A percentile compares a stretch with the other conserved stretches of the same genome.
Evolutionary conservation across 73 alveolate species (phyloP).

Genomic region (Tetrahymena malaccensis): DNA sequence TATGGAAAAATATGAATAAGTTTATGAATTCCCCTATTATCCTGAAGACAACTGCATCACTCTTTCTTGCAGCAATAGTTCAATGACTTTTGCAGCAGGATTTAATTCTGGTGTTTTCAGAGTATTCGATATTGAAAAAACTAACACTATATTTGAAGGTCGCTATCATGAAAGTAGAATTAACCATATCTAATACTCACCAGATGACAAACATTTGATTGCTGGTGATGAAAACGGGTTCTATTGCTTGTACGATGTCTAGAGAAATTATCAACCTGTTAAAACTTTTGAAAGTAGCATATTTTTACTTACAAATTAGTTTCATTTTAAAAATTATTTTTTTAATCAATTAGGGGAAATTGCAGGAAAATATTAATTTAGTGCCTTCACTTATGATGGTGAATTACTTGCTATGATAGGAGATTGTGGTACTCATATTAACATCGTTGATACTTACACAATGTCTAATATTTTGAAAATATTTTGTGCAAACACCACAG

Average conservation of each 20-base stretch:
- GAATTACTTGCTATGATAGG: conserved; percentile 16
- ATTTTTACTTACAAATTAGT: conserved; percentile 21
- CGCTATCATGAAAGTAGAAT: conserved; percentile 54
- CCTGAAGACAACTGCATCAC: conserved; percentile 54
- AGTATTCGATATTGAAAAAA: conserved; percentile 70
- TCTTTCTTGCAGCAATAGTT: conserved; percentile 53
- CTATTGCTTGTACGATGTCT: conserved; percentile 54
- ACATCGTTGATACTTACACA: conserved; percentile 24
- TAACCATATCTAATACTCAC: conserved; percentile 40
- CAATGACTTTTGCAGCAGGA: conserved; percentile 65
- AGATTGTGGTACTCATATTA: conserved; percentile 6
- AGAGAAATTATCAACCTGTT: conserved; percentile 66
- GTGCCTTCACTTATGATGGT: conserved; percentile 29
- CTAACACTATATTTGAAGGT: conserved; percentile 61
- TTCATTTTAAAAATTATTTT: neutral
- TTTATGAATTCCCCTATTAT: conserved; percentile 70
- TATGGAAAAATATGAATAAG: conserved; percentile 53
- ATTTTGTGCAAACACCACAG: neutral
- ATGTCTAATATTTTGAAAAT: conserved; percentile 9
- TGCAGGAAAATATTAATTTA: neutral
- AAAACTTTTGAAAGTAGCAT: conserved; percentile 53
- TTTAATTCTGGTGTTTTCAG: conserved; percentile 67
- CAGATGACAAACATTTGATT: conserved; percentile 46
- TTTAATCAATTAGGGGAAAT: neutral
- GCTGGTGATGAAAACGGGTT: conserved; percentile 54